A percentile compares a stretch with the other conserved stretches of the same genome.
phyloP scores from a whole-genome alignment of 768 basidiomycete genomes.

The Boletus vermiculosoides region DNA sequence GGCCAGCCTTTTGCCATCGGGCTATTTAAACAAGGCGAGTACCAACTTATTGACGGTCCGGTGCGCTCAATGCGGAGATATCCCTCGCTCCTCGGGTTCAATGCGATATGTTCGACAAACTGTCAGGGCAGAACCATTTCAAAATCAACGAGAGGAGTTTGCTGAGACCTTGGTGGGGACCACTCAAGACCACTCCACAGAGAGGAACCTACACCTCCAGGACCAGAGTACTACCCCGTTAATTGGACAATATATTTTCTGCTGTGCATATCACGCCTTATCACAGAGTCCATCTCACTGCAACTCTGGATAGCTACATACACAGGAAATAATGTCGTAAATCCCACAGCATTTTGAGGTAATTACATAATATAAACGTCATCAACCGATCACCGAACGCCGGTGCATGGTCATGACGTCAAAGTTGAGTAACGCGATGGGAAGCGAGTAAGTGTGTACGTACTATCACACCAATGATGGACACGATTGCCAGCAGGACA shows the following conservation, averaged over 20 bases:
- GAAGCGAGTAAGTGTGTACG: background rate
- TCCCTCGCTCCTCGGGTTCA: background rate
- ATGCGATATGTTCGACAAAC: background rate
- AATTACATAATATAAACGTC: background rate
- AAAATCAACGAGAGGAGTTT: background rate
- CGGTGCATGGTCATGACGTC: too few species aligned
- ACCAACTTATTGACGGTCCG: background rate
- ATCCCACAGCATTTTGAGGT: too few species aligned
- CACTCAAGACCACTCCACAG: too few species aligned
- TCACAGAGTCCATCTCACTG: too few species aligned
- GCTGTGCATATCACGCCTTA: too few species aligned
- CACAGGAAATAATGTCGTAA: too few species aligned
- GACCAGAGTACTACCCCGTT: too few species aligned
- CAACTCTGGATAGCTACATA: too few species aligned
- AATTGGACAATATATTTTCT: too few species aligned
- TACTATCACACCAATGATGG: background rate
- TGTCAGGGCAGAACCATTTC: background rate
- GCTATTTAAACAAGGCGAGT: background rate
- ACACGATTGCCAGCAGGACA: slow-evolving; percentile 1
- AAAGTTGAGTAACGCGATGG: too few species aligned
- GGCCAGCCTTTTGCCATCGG: background rate
- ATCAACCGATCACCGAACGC: background rate
- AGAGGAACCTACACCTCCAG: too few species aligned
- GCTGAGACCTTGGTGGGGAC: too few species aligned
- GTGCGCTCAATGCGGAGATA: background rate